These are phyloP conservation scores for Melaleuca quinquenervia DNA, from an alignment of 345 rosid species.

Conservation along the genomic window DNA sequence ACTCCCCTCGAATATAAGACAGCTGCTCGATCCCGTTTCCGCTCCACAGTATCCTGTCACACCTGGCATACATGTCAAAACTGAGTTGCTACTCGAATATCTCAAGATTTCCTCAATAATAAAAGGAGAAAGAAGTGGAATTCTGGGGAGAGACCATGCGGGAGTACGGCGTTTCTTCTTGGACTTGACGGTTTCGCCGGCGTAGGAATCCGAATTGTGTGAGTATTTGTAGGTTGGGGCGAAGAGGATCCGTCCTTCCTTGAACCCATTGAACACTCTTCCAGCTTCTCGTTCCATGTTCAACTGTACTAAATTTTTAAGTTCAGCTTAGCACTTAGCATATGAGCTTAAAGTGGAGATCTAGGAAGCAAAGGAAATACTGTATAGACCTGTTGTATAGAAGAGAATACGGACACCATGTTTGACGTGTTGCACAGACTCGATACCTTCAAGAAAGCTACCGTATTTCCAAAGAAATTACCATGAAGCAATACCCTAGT, in stretches of 20 bases:
- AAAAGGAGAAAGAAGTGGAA: neutral
- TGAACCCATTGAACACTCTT: constrained; percentile 64
- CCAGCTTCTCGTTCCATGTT: constrained; percentile 87
- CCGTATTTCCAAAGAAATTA: neutral
- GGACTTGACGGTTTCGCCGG: constrained; percentile 79
- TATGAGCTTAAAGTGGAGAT: neutral
- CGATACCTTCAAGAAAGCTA: neutral
- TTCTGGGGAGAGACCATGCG: constrained; percentile 47
- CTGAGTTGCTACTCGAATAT: neutral
- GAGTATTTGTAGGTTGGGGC: constrained; percentile 92
- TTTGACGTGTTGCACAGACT: neutral
- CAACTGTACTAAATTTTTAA: constrained; percentile 27
- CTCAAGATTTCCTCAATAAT: neutral
- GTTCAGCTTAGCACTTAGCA: neutral
- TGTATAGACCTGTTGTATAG: neutral
- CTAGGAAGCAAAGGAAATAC: neutral
- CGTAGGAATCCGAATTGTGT: constrained; percentile 76
- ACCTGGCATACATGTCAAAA: constrained; percentile 35
- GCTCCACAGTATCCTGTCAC: constrained; percentile 83
- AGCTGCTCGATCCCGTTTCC: constrained; percentile 78
- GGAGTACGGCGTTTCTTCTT: constrained; percentile 97
- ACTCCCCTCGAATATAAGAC: constrained; percentile 67
- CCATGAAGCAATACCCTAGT: neutral
- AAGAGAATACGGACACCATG: neutral
- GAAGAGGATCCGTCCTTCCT: constrained; percentile 66